A percentile compares a stretch with the other conserved stretches of the same genome.
Evolutionary conservation across 2,329 filamentous ascomycete species (phyloP).

Genomic region (Thelonectria discophora): DNA sequence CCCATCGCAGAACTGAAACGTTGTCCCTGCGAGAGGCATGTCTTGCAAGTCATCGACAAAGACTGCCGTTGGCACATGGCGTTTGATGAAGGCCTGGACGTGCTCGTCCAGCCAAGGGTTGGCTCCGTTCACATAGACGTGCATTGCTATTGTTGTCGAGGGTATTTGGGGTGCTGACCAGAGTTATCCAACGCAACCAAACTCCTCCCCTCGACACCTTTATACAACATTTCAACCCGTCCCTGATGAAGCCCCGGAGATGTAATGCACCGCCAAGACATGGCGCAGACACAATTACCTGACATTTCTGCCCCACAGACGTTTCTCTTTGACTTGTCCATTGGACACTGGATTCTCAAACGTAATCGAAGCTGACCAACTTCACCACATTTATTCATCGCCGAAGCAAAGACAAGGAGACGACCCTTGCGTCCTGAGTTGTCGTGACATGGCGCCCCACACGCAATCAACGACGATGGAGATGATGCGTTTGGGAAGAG

Average conservation of each 20-base stretch:
- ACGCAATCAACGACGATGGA: background rate
- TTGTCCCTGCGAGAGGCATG: constrained; percentile 36
- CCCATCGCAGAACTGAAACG: constrained; percentile 49
- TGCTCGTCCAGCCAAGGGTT: constrained; percentile 47
- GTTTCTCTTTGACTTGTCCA: constrained; percentile 1
- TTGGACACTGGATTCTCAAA: background rate
- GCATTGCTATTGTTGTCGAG: constrained; percentile 23
- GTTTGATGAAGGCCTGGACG: constrained; percentile 43
- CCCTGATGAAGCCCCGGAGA: background rate
- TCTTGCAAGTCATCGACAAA: constrained; percentile 43
- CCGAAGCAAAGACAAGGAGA: background rate
- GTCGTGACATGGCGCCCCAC: background rate
- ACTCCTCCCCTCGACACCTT: background rate
- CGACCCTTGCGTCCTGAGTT: background rate
- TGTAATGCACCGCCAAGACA: background rate
- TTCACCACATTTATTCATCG: background rate
- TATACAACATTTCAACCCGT: background rate
- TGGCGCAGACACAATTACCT: background rate
- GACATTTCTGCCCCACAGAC: background rate
- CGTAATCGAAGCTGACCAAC: background rate
- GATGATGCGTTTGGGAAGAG: background rate
- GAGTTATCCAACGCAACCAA: background rate
- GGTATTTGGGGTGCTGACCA: background rate
- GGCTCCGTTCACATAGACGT: constrained; percentile 36
- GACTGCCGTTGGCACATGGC: constrained; percentile 41